Conservation (phyloP, 1,284 basidiomycete genomes). For the Agroathelia rolfsii region DNA sequence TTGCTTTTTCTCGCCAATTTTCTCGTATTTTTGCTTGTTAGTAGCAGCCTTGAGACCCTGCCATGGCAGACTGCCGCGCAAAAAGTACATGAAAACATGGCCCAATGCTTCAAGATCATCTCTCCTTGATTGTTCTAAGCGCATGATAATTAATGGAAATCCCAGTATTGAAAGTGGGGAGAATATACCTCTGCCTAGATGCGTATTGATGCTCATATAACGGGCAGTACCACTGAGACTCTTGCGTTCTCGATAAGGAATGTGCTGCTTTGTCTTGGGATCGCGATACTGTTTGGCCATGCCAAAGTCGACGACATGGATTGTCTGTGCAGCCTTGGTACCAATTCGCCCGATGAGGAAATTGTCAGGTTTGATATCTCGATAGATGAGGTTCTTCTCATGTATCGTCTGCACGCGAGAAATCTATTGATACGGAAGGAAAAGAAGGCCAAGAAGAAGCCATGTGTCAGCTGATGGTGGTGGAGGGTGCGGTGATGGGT, state of each 20-base stretch:
- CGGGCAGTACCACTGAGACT: slow-evolving; percentile 85
- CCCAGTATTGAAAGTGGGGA: slow-evolving; percentile 7
- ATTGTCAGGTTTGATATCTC: slow-evolving; percentile 97
- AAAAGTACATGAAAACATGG: slow-evolving; percentile 97
- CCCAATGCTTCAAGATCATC: slow-evolving; percentile 93
- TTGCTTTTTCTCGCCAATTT: slow-evolving; percentile 99
- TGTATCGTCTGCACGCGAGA: slow-evolving; percentile 91
- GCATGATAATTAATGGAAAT: slow-evolving; percentile 1
- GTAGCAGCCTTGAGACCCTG: slow-evolving; percentile 95
- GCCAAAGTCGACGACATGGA: slow-evolving; percentile 82
- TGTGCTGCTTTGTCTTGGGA: slow-evolving; percentile 95
- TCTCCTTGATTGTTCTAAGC: slow-evolving; percentile 86
- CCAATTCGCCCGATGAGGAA: slow-evolving; percentile 88
- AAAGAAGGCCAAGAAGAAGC: slow-evolving; percentile 2
- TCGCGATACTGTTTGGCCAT: slow-evolving; percentile 98
- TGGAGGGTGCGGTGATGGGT: slow-evolving; percentile 1
- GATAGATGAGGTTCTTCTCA: slow-evolving; percentile 95
- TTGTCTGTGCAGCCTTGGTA: slow-evolving; percentile 74
- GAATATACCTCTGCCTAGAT: slow-evolving; percentile 75
- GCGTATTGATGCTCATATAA: slow-evolving; percentile 98
- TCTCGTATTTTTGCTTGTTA: slow-evolving; percentile 98
- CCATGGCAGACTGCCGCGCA: slow-evolving; percentile 90
- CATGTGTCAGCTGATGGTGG: not conserved
- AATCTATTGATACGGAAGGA: no score
- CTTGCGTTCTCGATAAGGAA: slow-evolving; percentile 93